Conservation (phyloP, 805 yeast species). For the Yarrowia phangngaensis region DNA sequence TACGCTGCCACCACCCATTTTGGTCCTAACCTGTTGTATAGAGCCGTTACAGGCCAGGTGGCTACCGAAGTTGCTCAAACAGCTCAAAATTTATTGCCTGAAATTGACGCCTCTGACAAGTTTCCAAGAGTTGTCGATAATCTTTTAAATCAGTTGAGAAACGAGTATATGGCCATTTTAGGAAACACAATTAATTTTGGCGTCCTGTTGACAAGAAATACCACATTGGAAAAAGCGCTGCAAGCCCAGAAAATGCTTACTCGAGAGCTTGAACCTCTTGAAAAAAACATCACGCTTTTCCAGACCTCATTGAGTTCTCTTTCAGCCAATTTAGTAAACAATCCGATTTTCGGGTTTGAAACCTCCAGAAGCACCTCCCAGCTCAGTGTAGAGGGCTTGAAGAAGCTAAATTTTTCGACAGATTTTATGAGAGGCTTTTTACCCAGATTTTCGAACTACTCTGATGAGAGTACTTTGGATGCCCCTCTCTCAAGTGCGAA, state of each 20-base stretch:
- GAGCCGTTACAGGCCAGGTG: slow-evolving; percentile 5
- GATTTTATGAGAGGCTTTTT: not conserved
- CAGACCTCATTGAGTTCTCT: not conserved
- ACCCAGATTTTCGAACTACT: not conserved
- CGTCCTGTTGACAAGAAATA: not conserved
- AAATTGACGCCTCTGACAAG: not conserved
- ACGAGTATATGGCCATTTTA: not conserved
- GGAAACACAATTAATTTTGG: slow-evolving; percentile 3
- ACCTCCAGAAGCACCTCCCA: not conserved
- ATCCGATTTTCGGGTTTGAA: slow-evolving; percentile 4
- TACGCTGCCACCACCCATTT: slow-evolving; percentile 16
- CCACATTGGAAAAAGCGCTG: not conserved
- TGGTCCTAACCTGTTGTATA: slow-evolving; percentile 14
- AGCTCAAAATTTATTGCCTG: not conserved
- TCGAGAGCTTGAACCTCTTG: not conserved
- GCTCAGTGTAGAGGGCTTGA: not conserved
- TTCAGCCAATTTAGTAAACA: not conserved
- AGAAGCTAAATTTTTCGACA: not conserved
- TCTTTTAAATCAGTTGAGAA: not conserved
- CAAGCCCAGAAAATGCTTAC: not conserved
- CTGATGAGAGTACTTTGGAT: not conserved
- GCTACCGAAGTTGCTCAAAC: not conserved
- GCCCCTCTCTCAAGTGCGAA: slow-evolving; percentile 1
- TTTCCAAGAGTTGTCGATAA: not conserved
- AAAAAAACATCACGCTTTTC: not conserved